Conservation (phyloP, 164 flowering plant species). For the Buxus sempervirens region DNA sequence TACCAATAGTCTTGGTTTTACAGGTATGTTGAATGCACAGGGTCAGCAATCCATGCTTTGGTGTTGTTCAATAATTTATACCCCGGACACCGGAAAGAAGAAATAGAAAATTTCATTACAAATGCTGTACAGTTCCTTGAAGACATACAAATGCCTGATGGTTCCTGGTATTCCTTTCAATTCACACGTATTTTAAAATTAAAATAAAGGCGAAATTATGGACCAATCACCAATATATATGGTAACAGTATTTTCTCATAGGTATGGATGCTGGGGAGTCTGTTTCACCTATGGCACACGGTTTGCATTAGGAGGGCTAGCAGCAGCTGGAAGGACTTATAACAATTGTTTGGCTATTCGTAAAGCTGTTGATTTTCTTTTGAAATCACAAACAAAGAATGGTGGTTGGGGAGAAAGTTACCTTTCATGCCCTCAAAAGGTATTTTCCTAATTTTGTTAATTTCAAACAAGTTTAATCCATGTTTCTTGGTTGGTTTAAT, state of each 20-base stretch:
- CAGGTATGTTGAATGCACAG: conserved; percentile 41
- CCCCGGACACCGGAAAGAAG: conserved; percentile 38
- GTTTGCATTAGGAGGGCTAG: conserved; percentile 39
- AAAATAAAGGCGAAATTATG: neutral
- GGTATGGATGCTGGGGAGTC: conserved; percentile 47
- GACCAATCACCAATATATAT: neutral
- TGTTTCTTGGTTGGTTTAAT: too few relatives aligned
- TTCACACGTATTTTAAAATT: neutral
- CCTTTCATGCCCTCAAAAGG: conserved; percentile 36
- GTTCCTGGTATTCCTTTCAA: conserved; percentile 28
- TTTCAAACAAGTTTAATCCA: neutral
- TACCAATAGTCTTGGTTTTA: neutral
- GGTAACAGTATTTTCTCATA: neutral
- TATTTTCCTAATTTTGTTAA: conserved; percentile 7
- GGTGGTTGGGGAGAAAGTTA: conserved; percentile 62
- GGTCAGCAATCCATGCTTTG: conserved; percentile 32
- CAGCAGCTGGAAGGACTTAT: conserved; percentile 36
- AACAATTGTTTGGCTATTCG: conserved; percentile 23
- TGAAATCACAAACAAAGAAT: conserved; percentile 21
- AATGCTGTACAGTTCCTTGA: conserved; percentile 30
- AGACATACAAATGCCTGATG: conserved; percentile 31
- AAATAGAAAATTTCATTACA: conserved; percentile 27
- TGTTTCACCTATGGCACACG: conserved; percentile 45
- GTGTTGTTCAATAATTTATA: conserved; percentile 36
- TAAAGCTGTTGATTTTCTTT: conserved; percentile 34